These are phyloP conservation scores for Saccharomyces paradoxus DNA, from an alignment of 805 yeast genomes.

Conservation along the genomic window DNA sequence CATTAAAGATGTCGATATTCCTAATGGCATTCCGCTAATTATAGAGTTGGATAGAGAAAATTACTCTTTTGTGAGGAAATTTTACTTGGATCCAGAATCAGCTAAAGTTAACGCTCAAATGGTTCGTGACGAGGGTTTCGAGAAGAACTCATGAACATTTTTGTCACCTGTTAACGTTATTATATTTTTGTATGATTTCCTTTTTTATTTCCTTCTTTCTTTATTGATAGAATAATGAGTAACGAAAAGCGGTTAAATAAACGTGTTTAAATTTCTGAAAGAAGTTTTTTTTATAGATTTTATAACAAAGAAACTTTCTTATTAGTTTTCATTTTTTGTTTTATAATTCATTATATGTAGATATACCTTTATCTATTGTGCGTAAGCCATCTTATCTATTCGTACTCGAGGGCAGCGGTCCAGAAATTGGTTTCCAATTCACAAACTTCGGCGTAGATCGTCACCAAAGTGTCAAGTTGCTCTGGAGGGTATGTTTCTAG, in stretches of 20 bases:
- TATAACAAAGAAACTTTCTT: not conserved
- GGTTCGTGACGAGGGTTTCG: constrained; percentile 68
- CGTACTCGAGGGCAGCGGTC: constrained; percentile 39
- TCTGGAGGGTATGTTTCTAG: constrained; percentile 34
- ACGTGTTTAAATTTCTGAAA: not conserved
- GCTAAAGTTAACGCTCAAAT: constrained; percentile 73
- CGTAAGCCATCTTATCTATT: not conserved
- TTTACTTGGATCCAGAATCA: constrained; percentile 71
- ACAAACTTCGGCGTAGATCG: constrained; percentile 53
- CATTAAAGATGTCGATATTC: constrained; percentile 68
- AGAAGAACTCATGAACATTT: constrained; percentile 17
- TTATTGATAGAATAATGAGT: not conserved
- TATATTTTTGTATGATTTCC: not conserved
- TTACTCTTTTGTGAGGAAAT: constrained; percentile 42
- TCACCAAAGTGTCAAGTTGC: constrained; percentile 44
- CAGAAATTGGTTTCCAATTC: constrained; percentile 60
- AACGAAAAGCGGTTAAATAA: not conserved
- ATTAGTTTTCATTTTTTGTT: not conserved
- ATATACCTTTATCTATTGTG: not conserved
- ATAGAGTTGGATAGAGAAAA: constrained; percentile 47
- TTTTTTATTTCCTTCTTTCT: not conserved
- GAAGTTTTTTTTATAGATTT: not conserved
- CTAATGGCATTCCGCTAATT: constrained; percentile 76
- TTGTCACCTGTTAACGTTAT: not conserved
- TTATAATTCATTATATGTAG: not conserved